Percentiles rank a stretch among this genome's conserved stretches.
Evolutionary conservation across 805 yeast genomes (phyloP).

Genomic region (Hermanozyma aechmeae): DNA sequence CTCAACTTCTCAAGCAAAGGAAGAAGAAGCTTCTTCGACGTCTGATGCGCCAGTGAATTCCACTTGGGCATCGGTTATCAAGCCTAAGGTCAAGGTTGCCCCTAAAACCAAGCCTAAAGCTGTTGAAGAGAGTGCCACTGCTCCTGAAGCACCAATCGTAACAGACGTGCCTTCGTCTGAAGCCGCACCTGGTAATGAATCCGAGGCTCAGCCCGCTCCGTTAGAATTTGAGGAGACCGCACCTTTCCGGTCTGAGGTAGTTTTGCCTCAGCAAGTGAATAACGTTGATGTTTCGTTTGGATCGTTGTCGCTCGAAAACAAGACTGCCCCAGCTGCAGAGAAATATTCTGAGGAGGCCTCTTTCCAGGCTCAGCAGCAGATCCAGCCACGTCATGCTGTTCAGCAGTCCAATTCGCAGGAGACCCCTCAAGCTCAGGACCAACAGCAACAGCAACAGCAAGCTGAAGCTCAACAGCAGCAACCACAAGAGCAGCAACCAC

Average conservation of each 20-base stretch:
- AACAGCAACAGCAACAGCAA: constrained; percentile 1
- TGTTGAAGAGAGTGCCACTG: constrained; percentile 6
- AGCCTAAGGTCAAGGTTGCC: constrained; percentile 36
- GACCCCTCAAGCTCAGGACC: constrained; percentile 2
- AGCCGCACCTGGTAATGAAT: constrained; percentile 74
- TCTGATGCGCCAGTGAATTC: too few species aligned
- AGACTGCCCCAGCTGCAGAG: constrained; percentile 1
- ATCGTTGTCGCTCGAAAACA: constrained; percentile 39
- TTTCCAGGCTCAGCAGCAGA: constrained; percentile 4
- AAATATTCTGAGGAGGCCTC: constrained; percentile 3
- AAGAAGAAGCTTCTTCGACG: constrained; percentile 9
- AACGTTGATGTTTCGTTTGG: constrained; percentile 58
- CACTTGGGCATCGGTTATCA: constrained; percentile 71
- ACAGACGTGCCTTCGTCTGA: constrained; percentile 45
- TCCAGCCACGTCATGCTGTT: constrained; percentile 2
- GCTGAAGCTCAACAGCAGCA: too few species aligned
- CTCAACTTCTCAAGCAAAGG: constrained; percentile 9
- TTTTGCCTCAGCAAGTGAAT: constrained; percentile 44
- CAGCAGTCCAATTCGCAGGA: constrained; percentile 16
- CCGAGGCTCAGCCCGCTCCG: constrained; percentile 28
- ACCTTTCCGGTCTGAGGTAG: constrained; percentile 22
- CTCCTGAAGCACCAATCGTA: constrained; percentile 10
- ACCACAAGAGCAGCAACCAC: too few species aligned
- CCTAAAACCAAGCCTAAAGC: constrained; percentile 16
- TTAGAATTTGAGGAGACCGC: background rate